Conservation (phyloP, 2,329 filamentous ascomycete species). For the Fusarium lateritium region DNA sequence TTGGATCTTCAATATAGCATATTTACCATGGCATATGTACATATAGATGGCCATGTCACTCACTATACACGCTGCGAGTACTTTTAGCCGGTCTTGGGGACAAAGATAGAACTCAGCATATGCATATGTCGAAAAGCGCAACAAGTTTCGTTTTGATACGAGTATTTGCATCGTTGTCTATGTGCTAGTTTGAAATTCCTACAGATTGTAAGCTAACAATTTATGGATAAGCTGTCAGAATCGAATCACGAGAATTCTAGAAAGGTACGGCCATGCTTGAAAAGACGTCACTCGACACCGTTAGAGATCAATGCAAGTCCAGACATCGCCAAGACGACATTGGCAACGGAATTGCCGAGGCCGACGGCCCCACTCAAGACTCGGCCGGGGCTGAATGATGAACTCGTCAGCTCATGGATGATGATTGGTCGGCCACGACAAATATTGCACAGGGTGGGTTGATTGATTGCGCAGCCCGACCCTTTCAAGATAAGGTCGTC, state of each 20-base stretch:
- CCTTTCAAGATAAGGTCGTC: slow-evolving; percentile 21
- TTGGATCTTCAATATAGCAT: background rate
- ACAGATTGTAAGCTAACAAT: background rate
- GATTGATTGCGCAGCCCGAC: slow-evolving; percentile 44
- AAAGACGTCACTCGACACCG: slow-evolving; percentile 2
- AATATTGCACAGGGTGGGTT: slow-evolving; percentile 17
- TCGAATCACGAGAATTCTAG: background rate
- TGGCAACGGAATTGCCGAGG: slow-evolving; percentile 39
- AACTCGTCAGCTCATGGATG: slow-evolving; percentile 54
- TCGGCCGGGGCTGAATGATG: slow-evolving; percentile 39
- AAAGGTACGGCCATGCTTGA: background rate
- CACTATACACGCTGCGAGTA: background rate
- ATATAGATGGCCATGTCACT: slow-evolving; percentile 11
- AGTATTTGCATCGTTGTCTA: background rate
- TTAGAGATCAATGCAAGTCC: slow-evolving; percentile 8
- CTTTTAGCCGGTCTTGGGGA: background rate
- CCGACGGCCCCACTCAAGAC: slow-evolving; percentile 27
- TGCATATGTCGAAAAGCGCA: background rate
- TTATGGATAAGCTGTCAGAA: background rate
- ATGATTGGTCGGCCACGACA: slow-evolving; percentile 48
- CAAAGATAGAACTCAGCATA: slow-evolving; percentile 16
- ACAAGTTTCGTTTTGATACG: background rate
- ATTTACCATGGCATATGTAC: slow-evolving; percentile 9
- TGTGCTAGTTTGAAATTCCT: slow-evolving; percentile 30
- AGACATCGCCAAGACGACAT: slow-evolving; percentile 31